Base-by-base conservation (phyloP, 495 filamentous ascomycete species). In the Aspergillus olivimuriae region DNA sequence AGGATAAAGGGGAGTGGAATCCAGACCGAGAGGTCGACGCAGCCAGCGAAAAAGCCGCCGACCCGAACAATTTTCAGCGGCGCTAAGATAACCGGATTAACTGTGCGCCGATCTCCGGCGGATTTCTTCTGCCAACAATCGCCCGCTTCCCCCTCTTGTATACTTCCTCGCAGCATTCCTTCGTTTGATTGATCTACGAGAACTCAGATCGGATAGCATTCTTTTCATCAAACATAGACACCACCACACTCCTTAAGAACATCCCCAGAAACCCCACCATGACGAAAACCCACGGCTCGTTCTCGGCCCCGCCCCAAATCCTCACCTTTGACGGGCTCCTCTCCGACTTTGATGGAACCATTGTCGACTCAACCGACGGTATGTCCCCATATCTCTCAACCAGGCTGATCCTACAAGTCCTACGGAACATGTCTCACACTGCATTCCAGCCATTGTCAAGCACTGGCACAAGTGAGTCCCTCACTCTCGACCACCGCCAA, bases 331-430 rank as follows among this genome's bases (percentile, higher is more conserved):
- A 82, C 53, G 90, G 84, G 7, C 62, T 95, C 21, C 76, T 96
- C 3, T 95, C 95, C 51, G 91, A 96, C 65, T 90, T 95, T 77
- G 89, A 94, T 55, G 89, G 84, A 36, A 70, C 69, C 23, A 68
- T 69, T 41, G 60, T 72, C 10, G 63, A 73, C 44, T 69, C 65
- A 18, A 73, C 65, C 39, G 68, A 68, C 56, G 64, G 64, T 70
- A 53, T 49, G 56, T 39, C 11, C 1, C 21, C 11, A 15, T n/a
- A n/a, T n/a, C n/a, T n/a, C n/a, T n/a, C n/a, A n/a, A n/a, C n/a
- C n/a, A n/a, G n/a, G n/a, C n/a, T n/a, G n/a, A n/a, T n/a, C n/a
- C n/a, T n/a, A n/a, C n/a, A n/a, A n/a, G n/a, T n/a, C n/a, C n/a
- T n/a, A n/a, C n/a, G n/a, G n/a, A n/a, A n/a, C n/a, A n/a, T n/a